Base-by-base conservation (phyloP, 73 alveolate species). In the Stentor roeselii region DNA sequence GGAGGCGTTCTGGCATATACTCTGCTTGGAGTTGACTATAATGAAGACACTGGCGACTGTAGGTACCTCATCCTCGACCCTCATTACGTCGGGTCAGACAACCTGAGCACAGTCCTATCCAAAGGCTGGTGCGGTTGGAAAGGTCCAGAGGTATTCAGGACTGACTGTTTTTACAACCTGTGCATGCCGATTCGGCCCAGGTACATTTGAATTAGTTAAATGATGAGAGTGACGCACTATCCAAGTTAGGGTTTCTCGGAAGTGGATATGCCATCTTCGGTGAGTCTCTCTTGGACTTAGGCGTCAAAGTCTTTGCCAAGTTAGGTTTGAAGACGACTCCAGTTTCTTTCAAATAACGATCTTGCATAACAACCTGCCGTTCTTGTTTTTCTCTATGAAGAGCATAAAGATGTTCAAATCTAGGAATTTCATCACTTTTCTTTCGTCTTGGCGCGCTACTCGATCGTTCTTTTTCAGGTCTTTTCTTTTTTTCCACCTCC, bases 1-100 rank as follows among this genome's bases (percentile, higher is more conserved):
- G 99, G 99, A 27, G 99, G 97, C n/a, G 91, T 91, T 3, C 89
- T 84, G 78, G 99, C 99, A 41, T 90, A 95, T 82, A 95, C 99
- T 14, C 92, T 96, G 36, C 87, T 96, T 60, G 99, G 99, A 6
- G 91, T 96, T n/a, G 98, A 95, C 50, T 90, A 92, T 82, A 83
- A 85, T 85, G 98, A 91, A 58, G 86, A 93, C 50, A 77, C 90
- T 60, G 98, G 93, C 34, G 98, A 95, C 37, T 87, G 92, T 59
- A 91, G 94, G 75, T 96, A 94, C 88, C 82, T 96, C 77, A 95
- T 96, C 75, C 91, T 96, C 60, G 99, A 96, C 86, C 99, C 99
- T 37, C 99, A 96, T 85, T 96, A 89, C 89, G 86, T 92, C 30
- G 99, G 98, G 60, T 90, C 87, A 50, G 99, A 96, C 86, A 90